Evolutionary conservation across 1,139 yeast genomes (phyloP), one percentile per base, ranked within the genome.

Genomic region (Candida tunisiensis): DNA sequence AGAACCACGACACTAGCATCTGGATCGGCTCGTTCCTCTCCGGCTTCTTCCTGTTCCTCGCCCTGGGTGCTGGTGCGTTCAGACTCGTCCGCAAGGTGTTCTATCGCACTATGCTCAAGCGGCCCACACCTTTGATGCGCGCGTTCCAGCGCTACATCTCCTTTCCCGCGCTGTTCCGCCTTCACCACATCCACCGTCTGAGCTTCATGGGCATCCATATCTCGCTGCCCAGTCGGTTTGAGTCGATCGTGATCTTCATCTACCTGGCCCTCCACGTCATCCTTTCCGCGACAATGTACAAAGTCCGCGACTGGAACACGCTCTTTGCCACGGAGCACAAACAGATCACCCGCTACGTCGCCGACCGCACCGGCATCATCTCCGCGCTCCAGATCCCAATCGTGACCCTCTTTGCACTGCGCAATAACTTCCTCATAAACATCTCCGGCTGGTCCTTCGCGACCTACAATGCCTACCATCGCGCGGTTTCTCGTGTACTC

Each of bases 401-500:
- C 20, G 41, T 72, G 16, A 55, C 70, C 14, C 45, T 67, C 20
- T 61, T 72, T 52, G 77, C 75, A 0, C 69, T 77, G 18, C 49
- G 82, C 40, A 71, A 62, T 44, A 73, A 73, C 39, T 41, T 72
- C 21, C 45, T 71, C 9, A 65, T 68, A 28, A 56, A 63, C 57
- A 23, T 68, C 3, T 69, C 80, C 0, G 68, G 75, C 9, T 63
- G 77, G 69, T 65, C 72, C 23, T 73, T 65, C 42, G 52, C 78
- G 3, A 62, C 73, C 0, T 72, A 66, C 39, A 65, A 69, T 60
- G 35, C 56, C 54, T 36, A 64, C 54, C 82, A 74, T 40, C 53
- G 74, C 27, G 74, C 78, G 60, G 41, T 69, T 2, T 61, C 79
- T 1, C 50, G 79, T 31, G 49, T 68, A 3, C 45, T 61, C 1